Evolutionary conservation across 179 eudicot genomes (phyloP).

Genomic region (Spergularia azorica): DNA sequence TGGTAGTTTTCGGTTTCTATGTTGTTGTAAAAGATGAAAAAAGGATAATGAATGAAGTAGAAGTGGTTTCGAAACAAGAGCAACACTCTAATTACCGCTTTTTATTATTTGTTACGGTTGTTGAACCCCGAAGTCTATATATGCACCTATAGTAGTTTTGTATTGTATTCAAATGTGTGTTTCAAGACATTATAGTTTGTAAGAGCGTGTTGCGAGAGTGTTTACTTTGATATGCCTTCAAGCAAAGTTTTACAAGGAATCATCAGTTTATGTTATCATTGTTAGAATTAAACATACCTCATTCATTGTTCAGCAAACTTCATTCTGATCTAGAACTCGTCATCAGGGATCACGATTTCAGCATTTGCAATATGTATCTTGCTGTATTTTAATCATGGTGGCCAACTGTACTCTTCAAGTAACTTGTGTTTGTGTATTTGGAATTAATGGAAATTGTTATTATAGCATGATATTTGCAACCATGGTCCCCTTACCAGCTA

Average conservation of each 20-base stretch:
- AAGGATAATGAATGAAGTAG: slow-evolving; percentile 28
- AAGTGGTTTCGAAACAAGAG: slow-evolving; percentile 10
- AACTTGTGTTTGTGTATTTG: neutral
- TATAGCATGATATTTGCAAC: slow-evolving; percentile 1
- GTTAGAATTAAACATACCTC: neutral
- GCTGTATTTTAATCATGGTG: slow-evolving; percentile 1
- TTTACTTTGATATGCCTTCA: neutral
- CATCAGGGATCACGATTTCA: neutral
- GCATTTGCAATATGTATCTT: neutral
- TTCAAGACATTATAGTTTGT: neutral
- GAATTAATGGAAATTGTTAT: neutral
- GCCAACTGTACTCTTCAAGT: neutral
- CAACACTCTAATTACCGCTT: neutral
- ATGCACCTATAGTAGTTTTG: neutral
- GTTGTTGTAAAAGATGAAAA: slow-evolving; percentile 26
- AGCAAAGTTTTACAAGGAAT: neutral
- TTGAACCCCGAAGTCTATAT: neutral
- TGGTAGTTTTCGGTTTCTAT: neutral
- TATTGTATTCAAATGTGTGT: neutral
- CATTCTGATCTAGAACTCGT: neutral
- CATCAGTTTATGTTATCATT: neutral
- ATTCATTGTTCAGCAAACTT: neutral
- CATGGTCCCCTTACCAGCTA: neutral
- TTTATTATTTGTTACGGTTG: neutral
- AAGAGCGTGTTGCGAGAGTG: slow-evolving; percentile 2